Conservation (phyloP, 352 stramenopile genomes). For the Sclerospora graminicola region DNA sequence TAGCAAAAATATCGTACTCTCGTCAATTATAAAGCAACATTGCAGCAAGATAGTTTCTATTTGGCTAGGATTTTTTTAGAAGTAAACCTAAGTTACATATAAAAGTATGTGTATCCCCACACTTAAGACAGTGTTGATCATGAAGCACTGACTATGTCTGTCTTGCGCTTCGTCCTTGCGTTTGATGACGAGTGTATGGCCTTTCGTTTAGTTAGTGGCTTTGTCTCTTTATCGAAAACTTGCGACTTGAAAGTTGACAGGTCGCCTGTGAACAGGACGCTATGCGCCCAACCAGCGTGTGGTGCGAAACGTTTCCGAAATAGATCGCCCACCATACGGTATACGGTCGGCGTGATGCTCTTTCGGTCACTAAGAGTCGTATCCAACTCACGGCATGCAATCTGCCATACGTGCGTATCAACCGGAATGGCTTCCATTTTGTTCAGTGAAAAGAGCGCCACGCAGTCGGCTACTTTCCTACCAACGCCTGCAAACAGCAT, state of each 20-base stretch:
- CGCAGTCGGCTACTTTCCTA: slow-evolving; percentile 95
- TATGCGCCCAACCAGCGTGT: slow-evolving; percentile 91
- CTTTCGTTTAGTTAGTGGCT: slow-evolving; percentile 12
- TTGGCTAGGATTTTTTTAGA: no score
- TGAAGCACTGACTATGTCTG: neutral
- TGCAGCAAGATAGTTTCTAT: no score
- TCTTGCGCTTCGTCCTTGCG: slow-evolving; percentile 3
- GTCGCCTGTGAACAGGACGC: slow-evolving; percentile 42
- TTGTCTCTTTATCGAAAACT: slow-evolving; percentile 13
- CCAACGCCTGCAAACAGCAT: slow-evolving; percentile 82
- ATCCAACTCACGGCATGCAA: slow-evolving; percentile 85
- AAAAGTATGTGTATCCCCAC: no score
- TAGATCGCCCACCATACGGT: slow-evolving; percentile 85
- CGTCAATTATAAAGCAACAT: no score
- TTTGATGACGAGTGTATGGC: slow-evolving; percentile 7
- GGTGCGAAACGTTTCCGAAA: slow-evolving; percentile 87
- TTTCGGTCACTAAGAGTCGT: slow-evolving; percentile 35
- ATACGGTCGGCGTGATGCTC: slow-evolving; percentile 77
- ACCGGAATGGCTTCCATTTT: slow-evolving; percentile 90
- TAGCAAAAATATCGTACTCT: no score
- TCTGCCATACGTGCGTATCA: slow-evolving; percentile 95
- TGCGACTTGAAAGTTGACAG: slow-evolving; percentile 29
- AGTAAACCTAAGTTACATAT: no score
- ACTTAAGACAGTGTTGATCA: no score
- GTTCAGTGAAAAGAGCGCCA: slow-evolving; percentile 94